Percentiles rank a stretch among this genome's conserved stretches.
Conservation (phyloP, 176 grass and related monocot species). For the Zea mays region Zm-B73-REFERENCE-NAM-5.0 NC_050097.1:16740001-16740500, state of each 20-base stretch:
- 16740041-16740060: too few species aligned
- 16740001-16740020: background rate
- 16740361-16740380: constrained; percentile 64
- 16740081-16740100: background rate
- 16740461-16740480: background rate
- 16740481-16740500: background rate
- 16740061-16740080: background rate
- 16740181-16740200: background rate
- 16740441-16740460: background rate
- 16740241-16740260: background rate
- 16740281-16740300: background rate
- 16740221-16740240: background rate
- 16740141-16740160: background rate
- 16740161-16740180: background rate
- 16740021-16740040: background rate
- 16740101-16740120: background rate
- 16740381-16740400: constrained; percentile 88
- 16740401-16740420: constrained; percentile 79
- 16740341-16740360: constrained; percentile 46
- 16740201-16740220: background rate
- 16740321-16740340: constrained; percentile 49
- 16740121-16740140: background rate
- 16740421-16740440: background rate
- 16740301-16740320: constrained; percentile 12
- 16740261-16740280: constrained; percentile 8